Conservation (phyloP, 2,329 filamentous ascomycete species). For the Alternaria sp. region DNA sequence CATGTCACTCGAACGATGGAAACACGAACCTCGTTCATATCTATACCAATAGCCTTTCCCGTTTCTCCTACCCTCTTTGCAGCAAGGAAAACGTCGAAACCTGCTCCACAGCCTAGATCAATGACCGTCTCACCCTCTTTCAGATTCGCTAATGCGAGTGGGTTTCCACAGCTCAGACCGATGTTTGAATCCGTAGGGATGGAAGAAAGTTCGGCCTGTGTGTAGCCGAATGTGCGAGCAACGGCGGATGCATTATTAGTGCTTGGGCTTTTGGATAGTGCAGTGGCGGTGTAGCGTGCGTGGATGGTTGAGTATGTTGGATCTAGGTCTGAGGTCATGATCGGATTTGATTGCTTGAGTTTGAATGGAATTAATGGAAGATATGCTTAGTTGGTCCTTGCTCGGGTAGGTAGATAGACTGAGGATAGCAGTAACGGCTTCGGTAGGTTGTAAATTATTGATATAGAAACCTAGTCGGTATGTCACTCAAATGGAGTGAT, state of each 20-base stretch:
- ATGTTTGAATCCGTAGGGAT: conserved; percentile 61
- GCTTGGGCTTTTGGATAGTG: conserved; percentile 5
- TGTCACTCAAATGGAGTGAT: neutral
- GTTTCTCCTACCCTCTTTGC: conserved; percentile 58
- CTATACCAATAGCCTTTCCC: conserved; percentile 64
- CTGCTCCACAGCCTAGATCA: conserved; percentile 66
- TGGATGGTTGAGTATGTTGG: conserved; percentile 20
- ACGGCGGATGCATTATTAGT: conserved; percentile 7
- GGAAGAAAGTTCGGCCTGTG: conserved; percentile 56
- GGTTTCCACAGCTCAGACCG: conserved; percentile 64
- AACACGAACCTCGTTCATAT: conserved; percentile 64
- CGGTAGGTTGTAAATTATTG: neutral
- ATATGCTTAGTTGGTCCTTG: neutral
- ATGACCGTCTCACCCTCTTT: conserved; percentile 64
- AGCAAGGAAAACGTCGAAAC: conserved; percentile 66
- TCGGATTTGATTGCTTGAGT: neutral
- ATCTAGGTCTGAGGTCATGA: conserved; percentile 10
- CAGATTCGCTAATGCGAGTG: conserved; percentile 59
- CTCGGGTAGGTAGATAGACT: neutral
- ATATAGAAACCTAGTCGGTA: neutral
- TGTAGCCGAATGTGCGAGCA: conserved; percentile 31
- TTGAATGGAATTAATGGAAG: neutral
- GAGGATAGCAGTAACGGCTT: neutral
- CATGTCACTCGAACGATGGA: neutral
- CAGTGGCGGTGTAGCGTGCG: conserved; percentile 22